Evolutionary conservation across 2,329 filamentous ascomycete species (phyloP).

Genomic region (Harringtonia aguacate): DNA sequence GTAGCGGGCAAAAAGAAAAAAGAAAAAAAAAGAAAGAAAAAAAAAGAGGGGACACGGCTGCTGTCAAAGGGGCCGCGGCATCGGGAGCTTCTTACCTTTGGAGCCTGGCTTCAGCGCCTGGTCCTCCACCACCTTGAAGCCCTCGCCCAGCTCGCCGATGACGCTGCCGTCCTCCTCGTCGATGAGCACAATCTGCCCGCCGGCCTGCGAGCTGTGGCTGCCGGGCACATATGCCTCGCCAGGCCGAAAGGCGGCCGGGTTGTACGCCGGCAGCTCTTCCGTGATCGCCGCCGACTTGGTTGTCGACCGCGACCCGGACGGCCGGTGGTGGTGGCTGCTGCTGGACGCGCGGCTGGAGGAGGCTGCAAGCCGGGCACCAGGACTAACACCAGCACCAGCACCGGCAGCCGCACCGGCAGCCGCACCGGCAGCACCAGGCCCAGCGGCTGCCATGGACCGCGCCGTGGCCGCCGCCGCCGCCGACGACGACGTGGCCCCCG

Average conservation of each 20-base stretch:
- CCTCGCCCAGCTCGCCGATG: slow-evolving; percentile 55
- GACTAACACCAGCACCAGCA: too few relatives aligned
- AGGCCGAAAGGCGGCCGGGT: slow-evolving; percentile 69
- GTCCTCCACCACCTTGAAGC: slow-evolving; percentile 48
- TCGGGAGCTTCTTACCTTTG: slow-evolving; percentile 84
- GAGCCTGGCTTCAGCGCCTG: slow-evolving; percentile 69
- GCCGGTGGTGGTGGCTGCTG: not conserved
- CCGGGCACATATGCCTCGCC: slow-evolving; percentile 67
- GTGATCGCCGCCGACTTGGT: slow-evolving; percentile 27
- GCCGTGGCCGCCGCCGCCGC: slow-evolving; percentile 10
- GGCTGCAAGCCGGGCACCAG: too few relatives aligned
- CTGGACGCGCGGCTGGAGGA: not conserved
- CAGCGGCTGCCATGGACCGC: slow-evolving; percentile 9
- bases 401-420: too few relatives aligned
- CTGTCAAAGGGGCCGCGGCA: too few relatives aligned
- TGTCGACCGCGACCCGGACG: slow-evolving; percentile 14
- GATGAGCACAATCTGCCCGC: slow-evolving; percentile 79
- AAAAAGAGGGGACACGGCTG: too few relatives aligned
- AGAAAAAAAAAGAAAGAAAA: not conserved
- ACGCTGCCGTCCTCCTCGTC: slow-evolving; percentile 96
- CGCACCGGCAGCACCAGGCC: not conserved
- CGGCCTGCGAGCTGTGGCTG: slow-evolving; percentile 42
- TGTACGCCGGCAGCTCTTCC: slow-evolving; percentile 54
- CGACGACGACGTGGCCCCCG: slow-evolving; percentile 4
- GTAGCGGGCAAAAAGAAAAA: not conserved